Percentiles rank a stretch among this genome's conserved stretches.
These are phyloP conservation scores for Gilbertella persicaria DNA, from an alignment of 371 early-diverging fungal species.

Conservation along the genomic window DNA sequence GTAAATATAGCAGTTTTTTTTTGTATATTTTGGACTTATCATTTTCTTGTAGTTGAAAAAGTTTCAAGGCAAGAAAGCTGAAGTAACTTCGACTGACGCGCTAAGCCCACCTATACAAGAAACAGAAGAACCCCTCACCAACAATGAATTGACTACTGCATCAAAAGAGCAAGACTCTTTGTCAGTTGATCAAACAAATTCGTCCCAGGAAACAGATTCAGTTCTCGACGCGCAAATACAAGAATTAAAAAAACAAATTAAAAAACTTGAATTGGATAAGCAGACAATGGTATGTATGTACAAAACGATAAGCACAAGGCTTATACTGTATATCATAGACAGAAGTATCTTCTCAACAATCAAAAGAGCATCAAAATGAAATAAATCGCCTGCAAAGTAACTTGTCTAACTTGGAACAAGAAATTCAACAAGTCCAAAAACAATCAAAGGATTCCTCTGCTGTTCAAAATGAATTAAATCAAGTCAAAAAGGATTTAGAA, in stretches of 20 bases:
- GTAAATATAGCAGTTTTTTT: conserved; percentile 9
- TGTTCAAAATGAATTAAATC: too few species aligned
- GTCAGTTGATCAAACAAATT: too few species aligned
- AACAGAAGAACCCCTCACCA: background rate
- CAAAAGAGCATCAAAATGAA: too few species aligned
- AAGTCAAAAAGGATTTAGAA: too few species aligned
- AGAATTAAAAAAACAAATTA: background rate
- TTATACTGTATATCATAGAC: too few species aligned
- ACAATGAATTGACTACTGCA: background rate
- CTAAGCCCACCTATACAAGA: background rate
- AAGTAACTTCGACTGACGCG: background rate
- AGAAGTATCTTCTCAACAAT: too few species aligned
- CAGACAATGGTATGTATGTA: background rate
- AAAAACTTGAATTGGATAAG: conserved; percentile 9
- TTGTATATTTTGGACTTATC: background rate
- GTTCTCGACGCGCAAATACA: background rate
- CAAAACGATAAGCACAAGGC: background rate
- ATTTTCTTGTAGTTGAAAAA: conserved; percentile 27
- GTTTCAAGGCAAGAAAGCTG: conserved; percentile 32
- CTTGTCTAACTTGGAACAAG: too few species aligned
- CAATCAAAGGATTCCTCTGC: too few species aligned
- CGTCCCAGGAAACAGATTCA: background rate
- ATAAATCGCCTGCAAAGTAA: too few species aligned
- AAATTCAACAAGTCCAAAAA: too few species aligned
- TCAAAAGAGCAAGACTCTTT: background rate